phyloP scores from a whole-genome alignment of 768 basidiomycete species.

The Infundibulicybe gibba region DNA sequence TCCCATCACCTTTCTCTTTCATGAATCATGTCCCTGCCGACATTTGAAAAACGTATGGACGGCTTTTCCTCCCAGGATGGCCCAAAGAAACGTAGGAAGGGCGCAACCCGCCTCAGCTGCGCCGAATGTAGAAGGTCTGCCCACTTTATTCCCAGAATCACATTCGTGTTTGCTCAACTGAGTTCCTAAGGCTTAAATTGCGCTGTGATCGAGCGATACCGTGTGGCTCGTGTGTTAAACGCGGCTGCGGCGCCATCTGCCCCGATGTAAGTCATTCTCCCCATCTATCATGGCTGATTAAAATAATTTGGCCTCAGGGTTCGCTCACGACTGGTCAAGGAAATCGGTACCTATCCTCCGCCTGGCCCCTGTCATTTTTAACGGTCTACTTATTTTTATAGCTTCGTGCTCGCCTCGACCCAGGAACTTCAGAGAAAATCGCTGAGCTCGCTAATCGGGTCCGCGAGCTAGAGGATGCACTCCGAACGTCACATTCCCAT shows the following conservation, averaged over 20 bases:
- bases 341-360: slow-evolving; percentile 50
- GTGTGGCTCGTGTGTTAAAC: slow-evolving; percentile 78
- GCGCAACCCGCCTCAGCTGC: slow-evolving; percentile 74
- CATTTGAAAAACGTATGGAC: slow-evolving; percentile 25
- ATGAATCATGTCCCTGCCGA: slow-evolving; percentile 29
- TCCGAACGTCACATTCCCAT: slow-evolving; percentile 56
- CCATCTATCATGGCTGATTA: neutral
- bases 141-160: slow-evolving; percentile 1
- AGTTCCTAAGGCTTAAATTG: slow-evolving; percentile 50
- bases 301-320: slow-evolving; percentile 34
- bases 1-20: slow-evolving; percentile 14
- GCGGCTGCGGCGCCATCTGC: slow-evolving; percentile 78
- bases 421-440: slow-evolving; percentile 85
- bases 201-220: slow-evolving; percentile 76
- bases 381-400: slow-evolving; percentile 18
- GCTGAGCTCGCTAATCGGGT: slow-evolving; percentile 68
- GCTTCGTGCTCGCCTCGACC: slow-evolving; percentile 77
- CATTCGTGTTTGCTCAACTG: slow-evolving; percentile 7
- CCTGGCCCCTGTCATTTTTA: neutral
- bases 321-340: slow-evolving; percentile 81
- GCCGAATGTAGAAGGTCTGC: slow-evolving; percentile 74
- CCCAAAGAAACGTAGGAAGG: slow-evolving; percentile 62
- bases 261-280: slow-evolving; percentile 57
- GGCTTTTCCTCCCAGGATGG: slow-evolving; percentile 15
- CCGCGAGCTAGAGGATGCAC: slow-evolving; percentile 71